These are phyloP conservation scores for Geotrichum restrictum DNA, from an alignment of 1,139 yeast species.

Conservation along the genomic window DNA sequence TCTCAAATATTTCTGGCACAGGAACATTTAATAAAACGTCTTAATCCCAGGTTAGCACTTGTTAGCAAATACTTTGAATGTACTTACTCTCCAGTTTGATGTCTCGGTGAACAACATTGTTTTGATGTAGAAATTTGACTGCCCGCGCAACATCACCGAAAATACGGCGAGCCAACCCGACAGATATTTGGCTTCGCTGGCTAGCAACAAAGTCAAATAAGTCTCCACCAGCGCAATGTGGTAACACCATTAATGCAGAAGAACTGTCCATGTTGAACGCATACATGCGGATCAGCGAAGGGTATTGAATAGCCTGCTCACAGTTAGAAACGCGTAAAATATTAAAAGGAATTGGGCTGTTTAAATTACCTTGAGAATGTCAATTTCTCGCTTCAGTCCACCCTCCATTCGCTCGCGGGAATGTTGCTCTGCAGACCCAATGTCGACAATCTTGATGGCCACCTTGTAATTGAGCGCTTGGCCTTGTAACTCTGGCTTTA, in stretches of 20 bases:
- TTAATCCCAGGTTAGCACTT: not conserved
- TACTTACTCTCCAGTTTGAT: constrained; percentile 64
- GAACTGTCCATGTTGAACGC: constrained; percentile 36
- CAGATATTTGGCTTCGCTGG: constrained; percentile 30
- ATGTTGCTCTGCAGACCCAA: constrained; percentile 22
- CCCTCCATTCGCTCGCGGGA: constrained; percentile 57
- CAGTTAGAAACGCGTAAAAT: no score
- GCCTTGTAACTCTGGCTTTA: constrained; percentile 43
- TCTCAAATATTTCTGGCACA: not conserved
- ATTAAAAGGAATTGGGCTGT: no score
- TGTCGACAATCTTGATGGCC: constrained; percentile 40
- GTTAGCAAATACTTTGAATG: not conserved
- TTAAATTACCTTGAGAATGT: constrained; percentile 45
- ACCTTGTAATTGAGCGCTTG: constrained; percentile 34
- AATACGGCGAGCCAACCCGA: constrained; percentile 47
- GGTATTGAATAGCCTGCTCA: constrained; percentile 33
- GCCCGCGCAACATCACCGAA: constrained; percentile 69
- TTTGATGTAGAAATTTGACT: constrained; percentile 65
- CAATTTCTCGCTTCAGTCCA: constrained; percentile 71
- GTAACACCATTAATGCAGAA: constrained; percentile 55
- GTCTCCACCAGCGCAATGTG: constrained; percentile 82
- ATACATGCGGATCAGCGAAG: constrained; percentile 46
- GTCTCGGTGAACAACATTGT: constrained; percentile 76
- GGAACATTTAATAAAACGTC: constrained; percentile 16
- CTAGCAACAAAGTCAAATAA: constrained; percentile 58